Evolutionary conservation across 1,284 basidiomycete species (phyloP), one percentile per base, ranked within the genome.

Genomic region (Fomes fomentarius): DNA sequence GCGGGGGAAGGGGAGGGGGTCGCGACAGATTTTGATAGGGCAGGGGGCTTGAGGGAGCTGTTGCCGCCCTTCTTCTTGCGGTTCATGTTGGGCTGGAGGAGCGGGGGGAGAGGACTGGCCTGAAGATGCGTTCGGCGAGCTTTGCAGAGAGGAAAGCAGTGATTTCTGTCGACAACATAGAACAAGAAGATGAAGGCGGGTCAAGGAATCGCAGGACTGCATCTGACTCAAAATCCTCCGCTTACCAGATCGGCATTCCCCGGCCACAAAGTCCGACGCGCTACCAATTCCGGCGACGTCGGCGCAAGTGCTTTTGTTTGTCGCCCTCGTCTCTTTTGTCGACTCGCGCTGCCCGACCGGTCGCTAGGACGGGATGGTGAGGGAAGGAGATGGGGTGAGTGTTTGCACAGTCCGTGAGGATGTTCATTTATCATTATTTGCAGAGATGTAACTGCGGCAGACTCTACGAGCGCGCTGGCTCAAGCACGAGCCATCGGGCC

Each of bases 111-210:
- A 24, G 21, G 22, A 47, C 34, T 47, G 50, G 56, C 51, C 56
- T 58, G 56, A 47, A 54, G 47, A 54, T 39, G 54, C 56, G 53
- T 52, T 49, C 48, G 30, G 54, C 52, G 54, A 54, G 58, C 37
- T 47, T 49, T 45, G 56, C 56, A 58, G 59, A 54, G 30, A 39
- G 30, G 49, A 55, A 54, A 47, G 59, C 55, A 54, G 59, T 43
- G 53, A 56, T 56, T 56, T 57, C 50, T 55, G 47, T 38, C 34
- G 59, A 44, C 59, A 58, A 58, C 59, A 61, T 61, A 61, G 59
- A 54, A 61, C 56, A 51, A 52, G 52, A 50, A 42, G 51, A 34
- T 39, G 47, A 38, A 38, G 44, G 47, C 46, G 33, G 50, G n/a
- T 14, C n/a, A n/a, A 26, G 19, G 24, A 21, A 47, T 33, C 14